Base-by-base conservation (phyloP, 805 yeast species). In the Tetrapisispora taiwanensis region DNA sequence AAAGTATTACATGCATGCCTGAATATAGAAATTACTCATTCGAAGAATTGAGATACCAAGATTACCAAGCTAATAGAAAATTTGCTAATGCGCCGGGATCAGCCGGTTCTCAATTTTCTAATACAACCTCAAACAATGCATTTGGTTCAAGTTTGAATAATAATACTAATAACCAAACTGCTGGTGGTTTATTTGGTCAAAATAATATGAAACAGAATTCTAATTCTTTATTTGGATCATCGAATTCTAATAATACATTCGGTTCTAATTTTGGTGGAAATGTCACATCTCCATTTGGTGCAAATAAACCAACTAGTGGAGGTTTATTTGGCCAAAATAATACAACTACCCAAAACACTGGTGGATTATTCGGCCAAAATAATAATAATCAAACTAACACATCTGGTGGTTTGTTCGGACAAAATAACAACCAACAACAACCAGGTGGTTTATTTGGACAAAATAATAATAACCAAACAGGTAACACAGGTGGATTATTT, bases 11-110 rank as follows among this genome's bases (percentile, higher is more conserved):
- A 10, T 75, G 85, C 37, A 89, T 92, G 97, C 95, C 95, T 5
- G 95, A 87, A 62, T 92, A 90, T 60, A 74, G 74, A 53, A 79
- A 79, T 53, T 84, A 64, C 54, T 84, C 95, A 0, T 75, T 80
- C 56, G 97, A 88, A 62, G 98, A 92, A 60, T 74, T 92, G 63
- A 76, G 99, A 59, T 69, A 75, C 53, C 90, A 83, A 62, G 99
- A 92, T 66, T 92, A 92, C 60, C 77, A 78, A 53, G 89, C 85
- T 14, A 76, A 68, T 48, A 64, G 70, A 24, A 60, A 50, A 39
- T 55, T 51, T 41, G 45, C 60, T 39, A 49, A 52, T 35, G 43
- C 48, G 24, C 44, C 50, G 36, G 47, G 45, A 19, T 28, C 46
- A 31, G 42, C 48, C 36, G 39, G 39, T 33, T 35, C 43, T 18